Evolutionary conservation across 805 yeast species (phyloP).

Genomic region (Saccharomycopsis oosterbeekiorum): DNA sequence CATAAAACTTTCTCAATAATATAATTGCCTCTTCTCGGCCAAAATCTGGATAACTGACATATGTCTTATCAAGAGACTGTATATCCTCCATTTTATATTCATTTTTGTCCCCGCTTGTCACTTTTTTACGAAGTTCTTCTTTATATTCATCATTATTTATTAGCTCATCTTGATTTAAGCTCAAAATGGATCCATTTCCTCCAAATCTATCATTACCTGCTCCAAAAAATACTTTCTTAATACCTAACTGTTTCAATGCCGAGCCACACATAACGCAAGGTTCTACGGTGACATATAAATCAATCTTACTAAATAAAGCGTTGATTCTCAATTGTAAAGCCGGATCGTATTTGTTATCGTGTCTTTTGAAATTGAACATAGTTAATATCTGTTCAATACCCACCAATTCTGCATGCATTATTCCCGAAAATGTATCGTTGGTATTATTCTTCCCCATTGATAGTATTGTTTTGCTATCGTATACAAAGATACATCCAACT

Average conservation of each 20-base stretch:
- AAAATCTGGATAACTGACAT: constrained; percentile 66
- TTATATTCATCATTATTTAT: constrained; percentile 16
- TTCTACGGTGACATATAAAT: constrained; percentile 88
- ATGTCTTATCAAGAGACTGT: constrained; percentile 26
- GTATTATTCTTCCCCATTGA: constrained; percentile 82
- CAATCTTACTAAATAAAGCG: constrained; percentile 42
- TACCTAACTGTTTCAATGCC: constrained; percentile 71
- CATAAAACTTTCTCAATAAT: constrained; percentile 71
- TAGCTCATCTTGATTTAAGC: constrained; percentile 39
- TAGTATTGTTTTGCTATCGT: constrained; percentile 39
- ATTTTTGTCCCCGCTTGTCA: background rate
- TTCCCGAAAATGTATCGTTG: constrained; percentile 75
- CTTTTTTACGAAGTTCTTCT: background rate
- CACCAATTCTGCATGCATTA: constrained; percentile 85
- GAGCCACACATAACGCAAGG: constrained; percentile 99
- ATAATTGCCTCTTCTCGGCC: constrained; percentile 74
- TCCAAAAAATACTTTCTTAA: constrained; percentile 72
- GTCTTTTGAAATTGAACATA: constrained; percentile 22
- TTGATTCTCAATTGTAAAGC: constrained; percentile 20
- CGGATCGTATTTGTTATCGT: constrained; percentile 17
- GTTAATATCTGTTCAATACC: constrained; percentile 52
- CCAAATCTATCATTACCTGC: constrained; percentile 95
- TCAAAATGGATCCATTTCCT: constrained; percentile 83
- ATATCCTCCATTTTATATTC: constrained; percentile 17
- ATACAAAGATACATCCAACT: constrained; percentile 69